A percentile compares a stretch with the other conserved stretches of the same genome.
Conservation (phyloP, 2,329 filamentous ascomycete species). For the Graphilbum sp. region DNA sequence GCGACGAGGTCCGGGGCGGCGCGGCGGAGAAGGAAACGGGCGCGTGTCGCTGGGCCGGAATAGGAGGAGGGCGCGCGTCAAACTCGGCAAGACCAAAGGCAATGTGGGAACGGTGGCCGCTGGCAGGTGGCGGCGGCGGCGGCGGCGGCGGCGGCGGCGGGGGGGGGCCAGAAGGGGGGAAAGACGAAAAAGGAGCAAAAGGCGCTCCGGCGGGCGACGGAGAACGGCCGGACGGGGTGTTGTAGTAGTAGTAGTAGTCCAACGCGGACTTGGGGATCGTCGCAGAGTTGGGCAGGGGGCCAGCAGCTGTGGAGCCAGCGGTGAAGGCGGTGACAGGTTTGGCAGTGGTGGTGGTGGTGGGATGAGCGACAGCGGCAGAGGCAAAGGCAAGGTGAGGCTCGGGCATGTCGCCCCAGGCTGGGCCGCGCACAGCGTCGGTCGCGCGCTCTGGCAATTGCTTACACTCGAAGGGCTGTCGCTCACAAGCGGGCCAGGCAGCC, state of each 20-base stretch:
- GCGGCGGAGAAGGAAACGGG: slow-evolving; percentile 15
- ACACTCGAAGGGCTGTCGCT: neutral
- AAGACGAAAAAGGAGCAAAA: neutral
- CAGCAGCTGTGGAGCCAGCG: too few species aligned
- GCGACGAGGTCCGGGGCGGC: slow-evolving; percentile 25
- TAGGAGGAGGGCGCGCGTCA: neutral
- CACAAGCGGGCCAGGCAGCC: neutral
- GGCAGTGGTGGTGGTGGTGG: neutral
- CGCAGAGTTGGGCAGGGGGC: too few species aligned
- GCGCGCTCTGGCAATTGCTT: too few species aligned
- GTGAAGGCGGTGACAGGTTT: too few species aligned
- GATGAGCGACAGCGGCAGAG: neutral
- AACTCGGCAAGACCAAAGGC: neutral
- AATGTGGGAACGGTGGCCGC: too few species aligned
- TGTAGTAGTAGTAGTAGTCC: slow-evolving; percentile 3
- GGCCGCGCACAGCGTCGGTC: too few species aligned
- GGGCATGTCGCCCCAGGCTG: too few species aligned
- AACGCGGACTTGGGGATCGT: too few species aligned
- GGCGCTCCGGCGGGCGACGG: neutral
- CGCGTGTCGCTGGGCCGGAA: slow-evolving; percentile 3
- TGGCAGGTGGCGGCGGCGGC: neutral
- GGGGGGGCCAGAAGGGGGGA: too few species aligned
- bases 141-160: neutral
- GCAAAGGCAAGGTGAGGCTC: too few species aligned
- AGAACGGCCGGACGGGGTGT: slow-evolving; percentile 1